These are phyloP conservation scores for Psilocybe azurescens DNA, from an alignment of 768 basidiomycete genomes.

Conservation along the genomic window DNA sequence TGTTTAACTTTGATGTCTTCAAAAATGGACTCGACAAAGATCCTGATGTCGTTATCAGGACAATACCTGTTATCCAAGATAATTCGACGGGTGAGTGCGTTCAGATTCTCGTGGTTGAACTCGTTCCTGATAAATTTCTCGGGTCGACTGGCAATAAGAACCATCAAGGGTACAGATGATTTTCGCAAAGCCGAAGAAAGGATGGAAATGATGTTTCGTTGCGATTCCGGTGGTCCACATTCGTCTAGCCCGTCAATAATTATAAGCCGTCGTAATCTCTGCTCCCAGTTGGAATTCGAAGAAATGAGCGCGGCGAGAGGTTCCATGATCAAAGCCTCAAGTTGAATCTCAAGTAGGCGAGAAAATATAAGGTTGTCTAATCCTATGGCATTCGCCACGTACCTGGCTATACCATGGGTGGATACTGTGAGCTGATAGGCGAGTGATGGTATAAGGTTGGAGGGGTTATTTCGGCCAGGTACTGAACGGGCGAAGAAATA, in stretches of 20 bases:
- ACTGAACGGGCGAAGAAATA: neutral
- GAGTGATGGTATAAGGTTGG: neutral
- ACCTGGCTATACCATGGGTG: neutral
- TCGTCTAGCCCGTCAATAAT: neutral
- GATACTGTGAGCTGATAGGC: neutral
- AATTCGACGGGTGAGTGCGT: neutral
- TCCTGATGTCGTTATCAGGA: neutral
- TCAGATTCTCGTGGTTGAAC: neutral
- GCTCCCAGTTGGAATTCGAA: neutral
- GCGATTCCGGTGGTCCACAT: neutral
- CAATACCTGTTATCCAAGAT: neutral
- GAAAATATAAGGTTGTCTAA: neutral
- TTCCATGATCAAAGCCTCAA: neutral
- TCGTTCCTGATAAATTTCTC: neutral
- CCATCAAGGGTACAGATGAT: neutral
- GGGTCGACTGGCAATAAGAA: neutral
- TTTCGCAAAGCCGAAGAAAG: neutral
- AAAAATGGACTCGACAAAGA: neutral
- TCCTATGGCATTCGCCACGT: neutral
- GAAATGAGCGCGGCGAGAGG: neutral
- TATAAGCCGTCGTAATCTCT: neutral
- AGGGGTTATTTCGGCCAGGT: neutral
- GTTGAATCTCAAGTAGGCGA: neutral
- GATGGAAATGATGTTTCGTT: neutral
- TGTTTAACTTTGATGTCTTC: neutral